Evolutionary conservation across 1,284 basidiomycete genomes (phyloP), one percentile per base, ranked within the genome.

Genomic region (Apiotrichum laibachii): DNA sequence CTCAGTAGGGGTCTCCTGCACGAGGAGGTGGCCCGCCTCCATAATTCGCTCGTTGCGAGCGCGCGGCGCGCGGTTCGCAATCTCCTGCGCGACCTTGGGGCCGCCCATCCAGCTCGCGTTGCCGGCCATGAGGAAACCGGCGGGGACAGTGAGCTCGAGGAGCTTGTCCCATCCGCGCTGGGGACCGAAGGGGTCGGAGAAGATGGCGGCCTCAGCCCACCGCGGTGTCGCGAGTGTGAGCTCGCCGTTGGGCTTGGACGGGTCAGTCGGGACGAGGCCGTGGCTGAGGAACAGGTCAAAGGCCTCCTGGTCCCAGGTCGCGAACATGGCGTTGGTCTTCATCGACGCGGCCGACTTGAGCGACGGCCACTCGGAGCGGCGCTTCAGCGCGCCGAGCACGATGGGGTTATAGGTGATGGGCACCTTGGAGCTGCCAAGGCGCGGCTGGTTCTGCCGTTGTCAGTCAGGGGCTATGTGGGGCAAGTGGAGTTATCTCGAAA

Each of bases 261-360:
- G 45, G 19, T 56, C 51, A 26, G 79, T 55, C 7, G 71, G 72
- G 61, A 82, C 81, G 8, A 91, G 77, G 9, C 83, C 89, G 64
- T 86, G 83, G 26, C 86, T 80, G 39, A 92, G 78, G 71, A 91
- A 92, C 8, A 82, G 63, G 15, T 83, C 78, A 34, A 51, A 81
- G 5, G 86, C 86, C 0, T 80, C 82, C 0, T 84, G 82, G 68
- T 93, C 81, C 70, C 71, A 76, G 8, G 57, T 45, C 3, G 45
- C 53, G 60, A 69, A 73, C 58, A 71, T 71, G 0, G 72, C 67
- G 19, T 81, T 84, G 42, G 81, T 76, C 42, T 77, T 67, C 66
- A 92, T 84, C 1, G 77, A 72, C 19, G 70, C 68, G 5, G 81
- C 71, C 0, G 88, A 90, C 53, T 86, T 82, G 47, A 88, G 56